These are phyloP conservation scores for Ligustrum vulgare DNA, from an alignment of 257 asterid genomes.

Conservation along the genomic window DNA sequence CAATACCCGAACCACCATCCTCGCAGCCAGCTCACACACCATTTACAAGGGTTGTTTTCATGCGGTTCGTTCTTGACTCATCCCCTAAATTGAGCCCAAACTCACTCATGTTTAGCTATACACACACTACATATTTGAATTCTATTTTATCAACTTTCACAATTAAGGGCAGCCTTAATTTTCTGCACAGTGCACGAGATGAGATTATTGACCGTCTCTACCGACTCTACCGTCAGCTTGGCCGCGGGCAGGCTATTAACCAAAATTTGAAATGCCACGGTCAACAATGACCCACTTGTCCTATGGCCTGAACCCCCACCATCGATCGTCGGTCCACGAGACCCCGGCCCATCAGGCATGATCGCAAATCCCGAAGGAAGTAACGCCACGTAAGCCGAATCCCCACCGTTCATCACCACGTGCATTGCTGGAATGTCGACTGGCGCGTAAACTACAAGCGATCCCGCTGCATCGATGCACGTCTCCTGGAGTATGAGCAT, in stretches of 20 bases:
- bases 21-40: conserved; percentile 33
- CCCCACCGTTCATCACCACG: conserved; percentile 65
- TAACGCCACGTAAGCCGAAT: conserved; percentile 54
- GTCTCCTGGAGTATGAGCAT: conserved; percentile 63
- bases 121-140: background rate
- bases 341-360: conserved; percentile 52
- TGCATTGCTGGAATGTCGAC: conserved; percentile 67
- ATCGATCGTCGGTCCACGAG: conserved; percentile 35
- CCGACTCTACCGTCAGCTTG: conserved; percentile 86
- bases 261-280: conserved; percentile 89
- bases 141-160: conserved; percentile 50
- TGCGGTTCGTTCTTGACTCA: conserved; percentile 99
- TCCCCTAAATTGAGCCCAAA: conserved; percentile 23
- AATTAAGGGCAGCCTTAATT: conserved; percentile 77
- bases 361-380: conserved; percentile 58
- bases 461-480: conserved; percentile 50
- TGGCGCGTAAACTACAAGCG: conserved; percentile 63
- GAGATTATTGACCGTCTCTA: conserved; percentile 87
- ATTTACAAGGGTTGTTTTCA: conserved; percentile 38
- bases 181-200: conserved; percentile 95
- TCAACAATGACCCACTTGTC: conserved; percentile 70
- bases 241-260: conserved; percentile 85
- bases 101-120: background rate
- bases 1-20: conserved; percentile 98
- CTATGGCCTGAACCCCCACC: conserved; percentile 45